Conservation (phyloP, 148 eudicot species). For the Rhododendron mucronatum region DNA sequence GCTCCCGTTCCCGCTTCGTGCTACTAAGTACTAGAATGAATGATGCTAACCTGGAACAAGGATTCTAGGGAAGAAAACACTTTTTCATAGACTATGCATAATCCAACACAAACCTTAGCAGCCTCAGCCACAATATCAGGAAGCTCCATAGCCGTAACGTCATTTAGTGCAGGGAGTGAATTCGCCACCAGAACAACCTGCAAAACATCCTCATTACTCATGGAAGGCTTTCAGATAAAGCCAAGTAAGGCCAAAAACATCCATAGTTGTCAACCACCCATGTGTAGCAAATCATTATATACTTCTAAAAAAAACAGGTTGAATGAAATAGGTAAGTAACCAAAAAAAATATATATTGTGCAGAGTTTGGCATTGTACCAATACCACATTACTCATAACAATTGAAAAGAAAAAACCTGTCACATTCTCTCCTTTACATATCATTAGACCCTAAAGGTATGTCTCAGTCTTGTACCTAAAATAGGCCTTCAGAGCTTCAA, state of each 20-base stretch:
- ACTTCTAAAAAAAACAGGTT: not conserved
- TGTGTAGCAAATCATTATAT: not conserved
- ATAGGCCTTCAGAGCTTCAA: not conserved
- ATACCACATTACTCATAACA: not conserved
- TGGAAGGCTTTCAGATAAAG: not conserved
- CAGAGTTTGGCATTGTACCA: not conserved
- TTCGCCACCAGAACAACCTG: conserved; percentile 97
- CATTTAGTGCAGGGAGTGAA: conserved; percentile 93
- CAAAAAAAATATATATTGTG: not conserved
- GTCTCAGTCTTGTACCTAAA: not conserved
- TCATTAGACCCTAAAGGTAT: not conserved
- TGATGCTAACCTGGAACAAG: not conserved
- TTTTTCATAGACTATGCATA: not conserved
- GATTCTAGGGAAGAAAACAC: not conserved
- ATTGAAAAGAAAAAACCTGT: not conserved
- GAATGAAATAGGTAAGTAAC: not conserved
- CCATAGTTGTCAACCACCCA: not conserved
- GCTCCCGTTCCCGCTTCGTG: no score
- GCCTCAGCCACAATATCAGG: conserved; percentile 98
- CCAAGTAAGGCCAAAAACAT: not conserved
- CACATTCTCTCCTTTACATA: not conserved
- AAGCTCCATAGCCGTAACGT: conserved; percentile 94
- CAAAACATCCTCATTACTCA: conserved; percentile 9
- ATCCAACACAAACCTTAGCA: conserved; percentile 59
- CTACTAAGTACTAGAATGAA: not conserved